Conservation (phyloP, 75 land plant species). For the Pinus albicaulis region DNA sequence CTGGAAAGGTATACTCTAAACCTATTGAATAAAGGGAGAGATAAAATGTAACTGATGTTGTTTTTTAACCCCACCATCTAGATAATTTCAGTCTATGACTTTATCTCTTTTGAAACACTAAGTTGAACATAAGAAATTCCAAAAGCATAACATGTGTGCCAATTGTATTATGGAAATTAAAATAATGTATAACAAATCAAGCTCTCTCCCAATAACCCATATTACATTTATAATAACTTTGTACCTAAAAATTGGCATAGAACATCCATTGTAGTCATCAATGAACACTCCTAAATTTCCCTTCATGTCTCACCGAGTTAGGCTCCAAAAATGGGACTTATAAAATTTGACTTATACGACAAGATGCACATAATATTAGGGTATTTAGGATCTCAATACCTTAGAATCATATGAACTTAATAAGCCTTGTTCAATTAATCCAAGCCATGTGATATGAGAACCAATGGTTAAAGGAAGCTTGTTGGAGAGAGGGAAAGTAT, state of each 20-base stretch:
- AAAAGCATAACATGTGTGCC: neutral
- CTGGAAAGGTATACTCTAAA: too few relatives aligned
- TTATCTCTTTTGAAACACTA: conserved; percentile 69
- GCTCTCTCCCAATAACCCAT: too few relatives aligned
- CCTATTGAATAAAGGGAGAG: too few relatives aligned
- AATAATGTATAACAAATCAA: too few relatives aligned
- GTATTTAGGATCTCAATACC: conserved; percentile 28
- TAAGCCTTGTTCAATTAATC: conserved; percentile 79
- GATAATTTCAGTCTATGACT: conserved; percentile 9
- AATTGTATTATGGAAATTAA: too few relatives aligned
- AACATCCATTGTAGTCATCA: conserved; percentile 66
- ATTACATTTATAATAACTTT: neutral
- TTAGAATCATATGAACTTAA: conserved; percentile 82
- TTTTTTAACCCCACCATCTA: too few relatives aligned
- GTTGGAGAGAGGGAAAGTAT: conserved; percentile 40
- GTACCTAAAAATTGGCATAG: conserved; percentile 92
- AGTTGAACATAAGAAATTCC: neutral
- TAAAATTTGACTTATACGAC: neutral
- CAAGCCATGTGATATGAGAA: conserved; percentile 82
- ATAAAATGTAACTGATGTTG: too few relatives aligned
- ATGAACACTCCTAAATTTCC: conserved; percentile 69
- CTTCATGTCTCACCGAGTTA: conserved; percentile 21
- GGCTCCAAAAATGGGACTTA: neutral
- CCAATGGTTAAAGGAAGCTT: conserved; percentile 72
- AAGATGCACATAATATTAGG: neutral